Percentiles rank a stretch among this genome's conserved stretches.
phyloP scores from a whole-genome alignment of 1,284 basidiomycete genomes.

The Schizophyllum amplum region DNA sequence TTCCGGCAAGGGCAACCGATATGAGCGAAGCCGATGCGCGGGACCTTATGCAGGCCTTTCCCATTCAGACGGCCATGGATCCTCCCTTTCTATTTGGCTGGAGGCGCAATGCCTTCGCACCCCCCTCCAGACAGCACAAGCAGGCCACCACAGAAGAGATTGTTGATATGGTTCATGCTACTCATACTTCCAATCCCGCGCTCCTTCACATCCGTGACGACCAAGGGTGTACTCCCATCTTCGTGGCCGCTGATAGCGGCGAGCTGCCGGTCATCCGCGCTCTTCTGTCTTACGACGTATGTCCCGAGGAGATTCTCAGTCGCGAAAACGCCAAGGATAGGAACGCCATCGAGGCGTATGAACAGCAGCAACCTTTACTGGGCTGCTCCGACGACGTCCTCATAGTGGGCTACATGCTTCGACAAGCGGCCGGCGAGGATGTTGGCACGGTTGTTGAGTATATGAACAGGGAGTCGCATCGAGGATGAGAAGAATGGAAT shows the following conservation, averaged over 20 bases:
- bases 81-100: no score
- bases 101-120: neutral
- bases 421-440: neutral
- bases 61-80: no score
- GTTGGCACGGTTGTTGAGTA: constrained; percentile 3
- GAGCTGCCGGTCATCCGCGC: constrained; percentile 5
- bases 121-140: neutral
- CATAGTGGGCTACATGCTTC: neutral
- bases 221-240: constrained; percentile 6
- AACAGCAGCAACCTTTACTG: constrained; percentile 2
- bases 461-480: constrained; percentile 4
- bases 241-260: constrained; percentile 3
- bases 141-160: no score
- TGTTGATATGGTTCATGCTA: neutral
- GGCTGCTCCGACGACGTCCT: constrained; percentile 1
- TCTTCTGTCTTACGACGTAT: constrained; percentile 4
- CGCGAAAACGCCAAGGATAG: constrained; percentile 5
- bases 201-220: constrained; percentile 2
- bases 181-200: neutral
- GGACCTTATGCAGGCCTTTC: no score
- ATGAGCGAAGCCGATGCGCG: no score
- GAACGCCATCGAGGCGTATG: constrained; percentile 5
- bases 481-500: no score
- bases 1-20: no score
- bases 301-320: constrained; percentile 5